Evolutionary conservation across 139 green algal genomes (phyloP), one percentile per base, ranked within the genome.

Genomic region (Medakamo hakoo): DNA sequence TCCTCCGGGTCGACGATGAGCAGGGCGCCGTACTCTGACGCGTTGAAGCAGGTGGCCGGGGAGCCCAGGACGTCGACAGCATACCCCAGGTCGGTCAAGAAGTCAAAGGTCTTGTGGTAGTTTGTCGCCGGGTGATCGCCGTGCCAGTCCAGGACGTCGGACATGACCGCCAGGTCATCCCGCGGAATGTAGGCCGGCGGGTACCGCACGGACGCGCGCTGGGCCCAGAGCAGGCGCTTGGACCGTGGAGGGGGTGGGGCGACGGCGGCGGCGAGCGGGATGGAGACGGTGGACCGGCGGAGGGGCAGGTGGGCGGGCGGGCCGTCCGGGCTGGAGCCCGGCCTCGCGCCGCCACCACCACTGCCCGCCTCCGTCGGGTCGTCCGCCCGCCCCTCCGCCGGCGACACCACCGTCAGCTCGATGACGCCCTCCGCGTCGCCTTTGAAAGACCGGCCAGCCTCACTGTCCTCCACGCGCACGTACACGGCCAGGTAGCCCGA

Each of bases 61-160:
- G 82, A 91, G 23, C 79, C 81, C 49, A 98, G 81, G 16, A 97
- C 55, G 73, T 98, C 86, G 58, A 90, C 26, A 59, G 76, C 91
- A 68, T 85, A 94, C 14, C 88, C 87, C 3, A 62, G 68, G 18
- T 86, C 71, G 0, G 63, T 72, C 55, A 21, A 52, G 22, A 30
- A 23, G 23, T 57, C 40, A 9, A 52, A 16, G 20, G 4, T 26
- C 25, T 1, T 31, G 73, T 98, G 88, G 77, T 81, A 98, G 77
- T 98, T 98, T 68, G 92, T 98, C 78, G 91, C 85, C 0, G 83
- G 88, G 74, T 97, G 91, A 79, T 99, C 93, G 21, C 93, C 93
- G 69, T 99, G 90, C 93, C 93, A 99, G 78, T 99, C 93, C 74
- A 99, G 74, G 57, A 98, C 90, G 76, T 99, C 93, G 63, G 77